These are phyloP conservation scores for Eucalyptus paniculata DNA, from an alignment of 345 rosid species.

Conservation along the genomic window DNA sequence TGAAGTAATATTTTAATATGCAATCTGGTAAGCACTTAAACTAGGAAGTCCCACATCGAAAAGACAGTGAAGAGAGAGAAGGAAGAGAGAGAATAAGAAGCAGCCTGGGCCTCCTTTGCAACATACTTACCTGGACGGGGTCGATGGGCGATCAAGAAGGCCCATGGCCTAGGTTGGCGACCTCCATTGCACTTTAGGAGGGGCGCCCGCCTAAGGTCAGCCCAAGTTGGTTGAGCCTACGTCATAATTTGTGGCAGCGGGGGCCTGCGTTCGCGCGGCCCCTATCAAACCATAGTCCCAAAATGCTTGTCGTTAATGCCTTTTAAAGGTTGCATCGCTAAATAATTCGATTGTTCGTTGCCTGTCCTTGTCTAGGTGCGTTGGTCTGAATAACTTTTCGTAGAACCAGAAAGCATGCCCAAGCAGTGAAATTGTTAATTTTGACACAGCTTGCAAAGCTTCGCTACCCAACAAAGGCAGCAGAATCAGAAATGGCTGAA, in stretches of 20 bases:
- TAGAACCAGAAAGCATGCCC: background rate
- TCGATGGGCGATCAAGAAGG: background rate
- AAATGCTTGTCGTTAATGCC: accelerated
- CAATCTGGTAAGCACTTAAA: background rate
- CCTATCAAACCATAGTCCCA: background rate
- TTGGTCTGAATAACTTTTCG: background rate
- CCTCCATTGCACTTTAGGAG: background rate
- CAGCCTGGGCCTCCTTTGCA: accelerated
- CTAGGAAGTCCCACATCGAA: background rate
- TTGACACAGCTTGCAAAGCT: background rate
- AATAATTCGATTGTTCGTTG: no score
- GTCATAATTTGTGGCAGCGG: background rate
- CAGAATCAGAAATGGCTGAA: background rate
- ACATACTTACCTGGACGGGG: background rate
- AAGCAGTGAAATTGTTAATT: background rate
- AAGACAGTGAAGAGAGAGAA: background rate
- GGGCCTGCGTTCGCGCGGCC: background rate
- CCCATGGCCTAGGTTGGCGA: background rate
- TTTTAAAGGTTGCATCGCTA: accelerated
- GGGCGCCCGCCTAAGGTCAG: background rate
- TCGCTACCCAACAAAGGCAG: background rate
- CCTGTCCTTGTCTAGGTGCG: no score
- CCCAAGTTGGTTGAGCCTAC: background rate
- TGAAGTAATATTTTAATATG: background rate
- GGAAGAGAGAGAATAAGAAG: background rate